Conservation (phyloP, 2,329 filamentous ascomycete species). For the Trichoderma semiorbis region DNA sequence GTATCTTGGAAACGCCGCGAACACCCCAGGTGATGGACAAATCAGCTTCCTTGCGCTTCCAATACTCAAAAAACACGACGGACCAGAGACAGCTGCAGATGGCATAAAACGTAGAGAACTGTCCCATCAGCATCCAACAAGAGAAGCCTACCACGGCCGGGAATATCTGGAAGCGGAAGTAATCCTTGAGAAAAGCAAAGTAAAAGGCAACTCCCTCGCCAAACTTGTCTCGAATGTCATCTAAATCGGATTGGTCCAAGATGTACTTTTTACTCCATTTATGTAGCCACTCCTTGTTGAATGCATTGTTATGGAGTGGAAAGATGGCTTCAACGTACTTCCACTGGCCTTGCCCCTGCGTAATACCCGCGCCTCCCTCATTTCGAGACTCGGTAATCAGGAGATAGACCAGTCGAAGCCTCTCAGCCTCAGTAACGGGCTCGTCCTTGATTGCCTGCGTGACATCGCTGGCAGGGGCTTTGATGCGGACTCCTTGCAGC, state of each 20-base stretch:
- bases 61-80: constrained; percentile 87
- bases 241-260: constrained; percentile 63
- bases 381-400: constrained; percentile 71
- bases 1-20: constrained; percentile 75
- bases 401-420: constrained; percentile 81
- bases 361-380: constrained; percentile 77
- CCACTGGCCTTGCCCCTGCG: constrained; percentile 66
- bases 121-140: constrained; percentile 77
- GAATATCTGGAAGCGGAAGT: constrained; percentile 81
- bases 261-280: constrained; percentile 70
- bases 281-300: constrained; percentile 74
- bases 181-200: constrained; percentile 89
- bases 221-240: constrained; percentile 71
- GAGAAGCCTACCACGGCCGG: constrained; percentile 74
- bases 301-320: constrained; percentile 71
- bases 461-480: constrained; percentile 71
- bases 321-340: constrained; percentile 71
- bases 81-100: constrained; percentile 80
- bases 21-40: constrained; percentile 86
- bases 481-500: constrained; percentile 80
- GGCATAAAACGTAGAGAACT: constrained; percentile 80
- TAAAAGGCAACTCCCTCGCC: constrained; percentile 89
- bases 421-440: constrained; percentile 82
- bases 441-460: constrained; percentile 65
- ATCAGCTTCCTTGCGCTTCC: constrained; percentile 90